These are phyloP conservation scores for Fusarium sp. DNA, from an alignment of 2,329 filamentous ascomycete species.

Conservation along the genomic window DNA sequence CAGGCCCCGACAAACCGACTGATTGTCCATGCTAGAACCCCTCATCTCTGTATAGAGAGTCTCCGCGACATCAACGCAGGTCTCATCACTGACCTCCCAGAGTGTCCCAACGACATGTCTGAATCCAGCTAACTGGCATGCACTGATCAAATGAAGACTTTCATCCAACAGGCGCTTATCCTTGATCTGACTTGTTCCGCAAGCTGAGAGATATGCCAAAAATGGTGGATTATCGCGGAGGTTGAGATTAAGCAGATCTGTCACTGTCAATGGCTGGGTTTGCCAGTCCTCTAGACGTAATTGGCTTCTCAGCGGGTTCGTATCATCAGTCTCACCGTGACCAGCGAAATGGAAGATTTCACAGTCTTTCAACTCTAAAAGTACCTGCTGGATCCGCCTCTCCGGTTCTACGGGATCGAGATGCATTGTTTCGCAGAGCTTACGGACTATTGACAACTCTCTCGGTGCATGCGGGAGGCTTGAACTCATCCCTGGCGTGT, in stretches of 20 bases:
- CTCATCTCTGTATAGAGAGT: neutral
- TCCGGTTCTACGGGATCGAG: neutral
- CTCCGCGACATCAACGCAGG: neutral
- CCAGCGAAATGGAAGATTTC: neutral
- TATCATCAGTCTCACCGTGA: neutral
- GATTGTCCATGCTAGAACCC: neutral
- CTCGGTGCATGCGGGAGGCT: accelerated
- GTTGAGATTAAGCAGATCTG: neutral
- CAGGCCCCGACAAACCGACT: neutral
- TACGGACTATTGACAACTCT: neutral
- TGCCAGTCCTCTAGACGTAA: neutral
- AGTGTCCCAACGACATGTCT: neutral
- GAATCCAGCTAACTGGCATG: neutral
- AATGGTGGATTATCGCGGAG: neutral
- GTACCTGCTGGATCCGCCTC: neutral
- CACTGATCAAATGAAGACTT: neutral
- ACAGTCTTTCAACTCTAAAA: neutral
- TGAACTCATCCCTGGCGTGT: neutral
- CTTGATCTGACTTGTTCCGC: neutral
- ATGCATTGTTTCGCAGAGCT: accelerated
- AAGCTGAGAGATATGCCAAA: neutral
- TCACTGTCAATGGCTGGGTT: neutral
- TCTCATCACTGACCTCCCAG: neutral
- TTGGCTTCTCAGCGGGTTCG: neutral
- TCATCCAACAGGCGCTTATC: neutral